A percentile compares a stretch with the other conserved stretches of the same genome.
phyloP scores from a whole-genome alignment of 352 stramenopile genomes.

The Phytophthora europaea region DNA sequence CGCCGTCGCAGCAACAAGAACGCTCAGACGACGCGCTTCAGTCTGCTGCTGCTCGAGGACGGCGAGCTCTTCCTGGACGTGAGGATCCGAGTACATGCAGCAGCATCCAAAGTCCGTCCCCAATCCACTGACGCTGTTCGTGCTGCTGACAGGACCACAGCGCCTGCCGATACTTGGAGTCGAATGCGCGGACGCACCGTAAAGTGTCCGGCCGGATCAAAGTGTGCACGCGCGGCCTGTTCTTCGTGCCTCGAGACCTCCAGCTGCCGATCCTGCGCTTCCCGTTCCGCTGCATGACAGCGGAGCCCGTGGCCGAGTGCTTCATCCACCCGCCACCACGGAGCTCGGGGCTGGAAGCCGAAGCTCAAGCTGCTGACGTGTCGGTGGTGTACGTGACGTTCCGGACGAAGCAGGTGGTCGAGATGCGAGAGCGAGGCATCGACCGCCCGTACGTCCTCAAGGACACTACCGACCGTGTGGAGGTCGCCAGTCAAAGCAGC shows the following conservation, averaged over 20 bases:
- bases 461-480: conserved; percentile 32
- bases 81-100: not conserved
- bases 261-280: conserved; percentile 82
- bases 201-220: conserved; percentile 78
- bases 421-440: conserved; percentile 82
- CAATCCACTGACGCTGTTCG: not conserved
- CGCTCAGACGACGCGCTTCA: conserved; percentile 79
- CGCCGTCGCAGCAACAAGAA: conserved; percentile 46
- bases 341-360: not conserved
- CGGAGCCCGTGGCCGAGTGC: conserved; percentile 59
- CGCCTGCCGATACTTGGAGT: conserved; percentile 68
- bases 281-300: conserved; percentile 74
- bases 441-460: conserved; percentile 75
- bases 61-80: conserved; percentile 94
- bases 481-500: conserved; percentile 8
- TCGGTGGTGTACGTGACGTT: conserved; percentile 67
- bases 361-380: not conserved
- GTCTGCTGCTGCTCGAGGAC: conserved; percentile 92
- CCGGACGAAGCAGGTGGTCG: conserved; percentile 56
- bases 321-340: conserved; percentile 42
- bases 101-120: not conserved
- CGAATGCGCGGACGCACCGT: conserved; percentile 36
- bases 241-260: conserved; percentile 89
- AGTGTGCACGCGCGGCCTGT: conserved; percentile 89
- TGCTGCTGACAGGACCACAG: conserved; percentile 64